Percentiles rank a stretch among this genome's conserved stretches.
phyloP scores from a whole-genome alignment of 225 moss, liverwort and hornwort species.

The Ulota crispa region DNA sequence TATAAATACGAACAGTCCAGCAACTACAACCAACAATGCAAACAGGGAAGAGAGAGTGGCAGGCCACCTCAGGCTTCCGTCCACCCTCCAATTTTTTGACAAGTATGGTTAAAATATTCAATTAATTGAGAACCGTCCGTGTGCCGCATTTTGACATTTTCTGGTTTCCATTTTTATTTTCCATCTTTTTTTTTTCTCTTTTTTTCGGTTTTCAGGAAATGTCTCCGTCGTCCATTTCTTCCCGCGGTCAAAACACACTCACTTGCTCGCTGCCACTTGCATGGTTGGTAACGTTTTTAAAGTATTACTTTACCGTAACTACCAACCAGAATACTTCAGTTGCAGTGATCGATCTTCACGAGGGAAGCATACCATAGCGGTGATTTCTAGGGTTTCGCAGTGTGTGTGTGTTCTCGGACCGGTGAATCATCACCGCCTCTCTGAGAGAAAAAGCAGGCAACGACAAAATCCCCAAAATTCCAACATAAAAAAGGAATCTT shows the following conservation, averaged over 20 bases:
- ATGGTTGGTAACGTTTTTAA: neutral
- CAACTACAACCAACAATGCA: neutral
- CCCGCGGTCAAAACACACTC: constrained; percentile 9
- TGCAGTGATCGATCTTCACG: neutral
- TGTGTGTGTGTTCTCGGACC: too few species aligned
- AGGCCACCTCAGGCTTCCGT: neutral
- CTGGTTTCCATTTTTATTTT: too few species aligned
- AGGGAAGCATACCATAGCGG: neutral
- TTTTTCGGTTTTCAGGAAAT: neutral
- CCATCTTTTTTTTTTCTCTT: too few species aligned
- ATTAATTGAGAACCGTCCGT: constrained; percentile 24
- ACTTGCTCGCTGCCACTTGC: too few species aligned
- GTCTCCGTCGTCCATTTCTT: constrained; percentile 28
- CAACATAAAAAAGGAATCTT: too few species aligned
- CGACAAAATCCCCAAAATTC: too few species aligned
- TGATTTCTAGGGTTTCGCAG: neutral
- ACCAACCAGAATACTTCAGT: neutral
- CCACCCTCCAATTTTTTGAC: constrained; percentile 25
- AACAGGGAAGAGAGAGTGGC: neutral
- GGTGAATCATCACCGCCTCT: too few species aligned
- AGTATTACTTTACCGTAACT: neutral
- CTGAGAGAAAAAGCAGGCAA: too few species aligned
- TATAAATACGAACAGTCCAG: constrained; percentile 24
- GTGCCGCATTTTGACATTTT: neutral
- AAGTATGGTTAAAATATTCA: neutral